phyloP scores from a whole-genome alignment of 805 yeast species.

The Metschnikowia corniflorae region DNA sequence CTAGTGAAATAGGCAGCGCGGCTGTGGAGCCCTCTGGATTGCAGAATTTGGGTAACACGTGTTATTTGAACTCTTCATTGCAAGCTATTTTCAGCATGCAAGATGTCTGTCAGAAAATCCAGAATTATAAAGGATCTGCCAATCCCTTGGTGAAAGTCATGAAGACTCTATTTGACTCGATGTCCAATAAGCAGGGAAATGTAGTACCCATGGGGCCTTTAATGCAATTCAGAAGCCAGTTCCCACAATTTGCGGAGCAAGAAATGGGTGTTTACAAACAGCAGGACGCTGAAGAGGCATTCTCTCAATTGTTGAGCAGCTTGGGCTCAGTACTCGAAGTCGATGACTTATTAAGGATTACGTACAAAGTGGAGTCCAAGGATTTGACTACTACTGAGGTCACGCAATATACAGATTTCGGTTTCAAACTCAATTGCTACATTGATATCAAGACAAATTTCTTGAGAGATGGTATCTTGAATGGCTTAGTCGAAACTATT shows the following conservation, averaged over 20 bases:
- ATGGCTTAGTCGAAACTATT: conserved; percentile 69
- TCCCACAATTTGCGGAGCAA: conserved; percentile 89
- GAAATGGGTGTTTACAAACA: conserved; percentile 78
- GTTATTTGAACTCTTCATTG: conserved; percentile 69
- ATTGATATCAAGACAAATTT: conserved; percentile 83
- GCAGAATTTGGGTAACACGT: conserved; percentile 70
- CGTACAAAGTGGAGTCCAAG: conserved; percentile 58
- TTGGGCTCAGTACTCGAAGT: conserved; percentile 48
- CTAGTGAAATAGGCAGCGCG: conserved; percentile 36
- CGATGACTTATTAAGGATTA: conserved; percentile 59
- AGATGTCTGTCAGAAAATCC: conserved; percentile 35
- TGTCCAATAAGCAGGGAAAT: conserved; percentile 42
- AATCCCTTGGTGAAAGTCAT: conserved; percentile 30
- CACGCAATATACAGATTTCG: conserved; percentile 40
- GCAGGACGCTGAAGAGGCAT: conserved; percentile 98
- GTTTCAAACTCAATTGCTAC: conserved; percentile 82
- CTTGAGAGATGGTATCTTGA: conserved; percentile 76
- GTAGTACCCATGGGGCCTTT: conserved; percentile 70
- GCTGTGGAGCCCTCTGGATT: conserved; percentile 60
- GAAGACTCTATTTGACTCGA: conserved; percentile 43
- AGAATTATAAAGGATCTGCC: conserved; percentile 9
- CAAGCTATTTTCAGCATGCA: conserved; percentile 50
- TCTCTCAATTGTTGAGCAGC: conserved; percentile 66
- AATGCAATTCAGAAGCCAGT: conserved; percentile 57
- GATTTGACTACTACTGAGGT: conserved; percentile 50